Evolutionary conservation across 2,329 filamentous ascomycete species (phyloP), one percentile per base, ranked within the genome.

Genomic region (Clonostachys byssicola): DNA sequence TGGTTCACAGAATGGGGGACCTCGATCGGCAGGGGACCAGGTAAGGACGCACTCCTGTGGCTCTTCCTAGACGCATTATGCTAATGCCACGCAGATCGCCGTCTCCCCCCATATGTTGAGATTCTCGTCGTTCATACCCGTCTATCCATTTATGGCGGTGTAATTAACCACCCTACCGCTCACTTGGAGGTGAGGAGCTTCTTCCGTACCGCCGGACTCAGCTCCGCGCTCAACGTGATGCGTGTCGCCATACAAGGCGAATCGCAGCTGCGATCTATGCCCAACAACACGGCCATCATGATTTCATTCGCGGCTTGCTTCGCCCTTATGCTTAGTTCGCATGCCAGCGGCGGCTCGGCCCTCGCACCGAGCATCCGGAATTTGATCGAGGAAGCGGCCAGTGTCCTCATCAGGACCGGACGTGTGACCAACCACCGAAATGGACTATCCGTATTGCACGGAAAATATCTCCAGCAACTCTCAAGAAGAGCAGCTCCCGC

Each of bases 231-330:
- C n/a, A 88, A 88, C 49, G 86, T 89, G 5, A 79, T 89, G 72
- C 80, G 86, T 18, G 83, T 83, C 2, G 85, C 85, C 0, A 86
- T 89, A 6, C 85, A 88, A 61, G 85, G 85, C 34, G 86, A 89
- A 58, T 70, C 74, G 0, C 78, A 85, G 51, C 72, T 89, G 0
- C 82, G 82, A 47, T 88, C 85, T 0, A 89, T 89, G 85, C 86
- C 86, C 0, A 89, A 89, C 62, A 89, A 89, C 54, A 88, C 86
- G 0, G 80, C 85, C 47, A 87, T 89, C 52, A 89, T 89, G 86
- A 87, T 89, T 12, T 86, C 85, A 2, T 89, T 88, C 52, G 85
- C 86, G 0, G 83, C 83, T 5, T 86, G 82, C 55, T 86, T 86
- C 51, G 83, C 83, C 0, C 63, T 87, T n/a, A 78, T 80, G 10